Base-by-base conservation (phyloP, 805 yeast species). In the Pichia deserticola region DNA sequence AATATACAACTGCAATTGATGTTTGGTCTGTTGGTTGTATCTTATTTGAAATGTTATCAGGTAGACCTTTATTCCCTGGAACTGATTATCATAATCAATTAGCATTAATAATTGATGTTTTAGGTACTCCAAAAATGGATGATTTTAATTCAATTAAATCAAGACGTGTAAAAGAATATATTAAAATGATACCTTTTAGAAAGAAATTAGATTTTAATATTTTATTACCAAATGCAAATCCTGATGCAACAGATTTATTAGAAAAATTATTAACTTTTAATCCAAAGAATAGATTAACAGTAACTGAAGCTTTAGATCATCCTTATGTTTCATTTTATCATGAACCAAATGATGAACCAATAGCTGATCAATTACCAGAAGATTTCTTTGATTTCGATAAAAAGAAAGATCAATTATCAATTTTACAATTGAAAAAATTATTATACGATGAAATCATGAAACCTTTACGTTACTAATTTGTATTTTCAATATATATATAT, bases 11-110 rank as follows among this genome's bases (percentile, higher is more conserved):
- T 37, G 97, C 97, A 36, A 92, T 92, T 61, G 98, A 92, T 67
- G 81, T 92, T 34, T 92, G 98, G 98, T 85, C 95, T 2, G 96
- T 89, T 27, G 98, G 98, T 5, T 92, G 98, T 68, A 92, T 92
- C 37, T 71, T 92, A 49, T 97, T 96, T 0, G 98, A 92, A 64
- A 78, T 92, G 79, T 70, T 92, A 28, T 75, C 84, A 40, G 93
- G 96, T 10, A 74, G 82, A 59, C 97, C 98, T 10, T 69, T 92
- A 40, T 92, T 92, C 66, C 96, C 97, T 4, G 98, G 98, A 7
- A 79, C 86, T 52, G 97, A 92, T 69, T 93, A 92, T 66, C 92
- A 89, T 62, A 86, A 89, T 65, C 98, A 92, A 64, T 70, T 92
- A 56, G 81, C 87, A 74, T 73, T 88, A 54, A 89, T 92, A 45